phyloP scores from a whole-genome alignment of 2,329 filamentous ascomycete genomes.

The Diaporthe velutina region DNA sequence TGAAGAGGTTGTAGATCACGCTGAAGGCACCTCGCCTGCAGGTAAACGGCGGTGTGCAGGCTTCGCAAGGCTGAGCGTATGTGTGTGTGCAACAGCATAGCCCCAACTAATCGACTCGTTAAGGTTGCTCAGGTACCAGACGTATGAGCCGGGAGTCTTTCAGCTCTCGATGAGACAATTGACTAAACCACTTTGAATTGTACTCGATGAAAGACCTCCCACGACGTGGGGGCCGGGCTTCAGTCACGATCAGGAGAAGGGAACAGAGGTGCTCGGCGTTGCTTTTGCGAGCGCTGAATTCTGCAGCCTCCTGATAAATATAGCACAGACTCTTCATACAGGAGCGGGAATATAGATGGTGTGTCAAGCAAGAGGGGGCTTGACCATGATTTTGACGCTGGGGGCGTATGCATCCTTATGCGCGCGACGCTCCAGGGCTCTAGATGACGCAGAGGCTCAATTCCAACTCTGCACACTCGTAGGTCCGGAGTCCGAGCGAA shows the following conservation, averaged over 20 bases:
- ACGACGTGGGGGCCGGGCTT: background rate
- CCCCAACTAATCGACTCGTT: background rate
- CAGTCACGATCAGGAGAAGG: background rate
- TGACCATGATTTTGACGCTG: background rate
- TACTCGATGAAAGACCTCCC: background rate
- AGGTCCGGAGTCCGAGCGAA: background rate
- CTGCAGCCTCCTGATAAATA: background rate
- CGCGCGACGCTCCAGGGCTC: background rate
- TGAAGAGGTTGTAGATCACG: background rate
- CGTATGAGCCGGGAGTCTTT: background rate
- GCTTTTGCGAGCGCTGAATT: background rate
- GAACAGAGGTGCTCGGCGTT: background rate
- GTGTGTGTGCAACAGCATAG: background rate
- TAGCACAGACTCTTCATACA: background rate
- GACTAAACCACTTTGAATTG: background rate
- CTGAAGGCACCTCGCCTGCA: background rate
- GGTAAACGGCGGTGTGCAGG: background rate
- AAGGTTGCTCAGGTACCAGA: background rate
- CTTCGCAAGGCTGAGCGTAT: conserved; percentile 4
- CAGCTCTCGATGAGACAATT: background rate
- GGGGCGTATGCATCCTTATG: background rate
- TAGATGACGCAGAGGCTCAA: background rate
- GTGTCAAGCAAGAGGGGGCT: no score
- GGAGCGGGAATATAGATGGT: background rate
- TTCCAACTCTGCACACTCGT: background rate